These are phyloP conservation scores for Arabidopsis hybrid DNA, from an alignment of 441 rosid genomes.

Conservation along the genomic window DNA sequence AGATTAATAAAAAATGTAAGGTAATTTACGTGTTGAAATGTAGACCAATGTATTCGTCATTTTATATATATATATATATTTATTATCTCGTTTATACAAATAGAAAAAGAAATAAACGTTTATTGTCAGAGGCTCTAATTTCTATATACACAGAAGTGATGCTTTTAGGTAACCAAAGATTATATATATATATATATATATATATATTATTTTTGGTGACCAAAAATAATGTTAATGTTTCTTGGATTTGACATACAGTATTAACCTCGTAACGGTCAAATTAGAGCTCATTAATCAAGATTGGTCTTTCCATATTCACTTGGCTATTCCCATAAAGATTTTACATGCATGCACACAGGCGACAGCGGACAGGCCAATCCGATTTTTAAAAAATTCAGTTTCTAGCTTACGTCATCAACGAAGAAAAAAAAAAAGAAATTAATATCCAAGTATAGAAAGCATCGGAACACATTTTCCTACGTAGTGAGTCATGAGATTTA, in stretches of 20 bases:
- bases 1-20: neutral
- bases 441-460: neutral
- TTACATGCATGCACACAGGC: conserved; percentile 22
- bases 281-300: conserved; percentile 20
- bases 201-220: too few relatives aligned
- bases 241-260: conserved; percentile 16
- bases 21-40: neutral
- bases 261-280: conserved; percentile 31
- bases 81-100: too few relatives aligned
- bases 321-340: conserved; percentile 7
- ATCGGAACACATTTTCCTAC: too few relatives aligned
- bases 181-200: too few relatives aligned
- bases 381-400: neutral
- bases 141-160: conserved; percentile 3
- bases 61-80: too few relatives aligned
- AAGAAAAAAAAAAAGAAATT: neutral
- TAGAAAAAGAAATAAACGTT: conserved; percentile 12
- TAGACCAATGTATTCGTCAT: neutral
- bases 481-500: too few relatives aligned
- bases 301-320: conserved; percentile 18
- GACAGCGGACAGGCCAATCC: neutral
- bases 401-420: neutral
- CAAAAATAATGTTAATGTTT: neutral
- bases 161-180: conserved; percentile 25
- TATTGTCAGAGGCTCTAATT: conserved; percentile 7